These are phyloP conservation scores for Hirsutella minnesotensis DNA, from an alignment of 2,329 filamentous ascomycete species.

Conservation along the genomic window DNA sequence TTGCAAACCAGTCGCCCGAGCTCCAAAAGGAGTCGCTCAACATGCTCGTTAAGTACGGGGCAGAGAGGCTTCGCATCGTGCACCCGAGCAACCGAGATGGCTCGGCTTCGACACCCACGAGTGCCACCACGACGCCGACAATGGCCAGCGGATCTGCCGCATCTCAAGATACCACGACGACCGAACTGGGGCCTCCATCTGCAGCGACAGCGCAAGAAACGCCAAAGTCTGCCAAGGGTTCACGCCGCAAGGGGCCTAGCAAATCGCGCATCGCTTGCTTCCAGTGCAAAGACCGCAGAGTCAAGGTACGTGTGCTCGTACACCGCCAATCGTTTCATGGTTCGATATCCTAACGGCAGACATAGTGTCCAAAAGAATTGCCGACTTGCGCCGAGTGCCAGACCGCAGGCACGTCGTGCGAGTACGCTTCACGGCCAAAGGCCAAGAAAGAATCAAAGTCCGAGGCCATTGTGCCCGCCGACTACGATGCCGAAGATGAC, in stretches of 20 bases:
- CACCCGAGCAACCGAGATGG: constrained; percentile 32
- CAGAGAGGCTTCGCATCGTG: constrained; percentile 44
- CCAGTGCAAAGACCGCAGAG: constrained; percentile 21
- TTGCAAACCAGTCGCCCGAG: constrained; percentile 45
- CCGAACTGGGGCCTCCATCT: constrained; percentile 17
- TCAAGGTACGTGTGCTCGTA: constrained; percentile 21
- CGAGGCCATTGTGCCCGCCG: constrained; percentile 6
- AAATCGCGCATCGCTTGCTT: constrained; percentile 23
- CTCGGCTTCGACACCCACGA: constrained; percentile 14
- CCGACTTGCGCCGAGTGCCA: constrained; percentile 28
- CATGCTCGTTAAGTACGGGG: constrained; percentile 46
- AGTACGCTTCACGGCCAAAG: constrained; percentile 23
- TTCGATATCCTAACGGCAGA: constrained; percentile 7
- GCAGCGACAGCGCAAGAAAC: constrained; percentile 6
- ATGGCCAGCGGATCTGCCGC: constrained; percentile 10
- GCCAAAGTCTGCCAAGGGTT: constrained; percentile 1
- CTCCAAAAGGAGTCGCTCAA: constrained; percentile 41
- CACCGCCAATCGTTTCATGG: too few species aligned
- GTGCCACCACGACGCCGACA: constrained; percentile 12
- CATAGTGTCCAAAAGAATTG: constrained; percentile 27
- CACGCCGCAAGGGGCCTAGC: constrained; percentile 11
- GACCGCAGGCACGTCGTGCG: constrained; percentile 18
- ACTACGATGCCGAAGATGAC: constrained; percentile 9
- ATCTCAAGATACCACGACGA: constrained; percentile 17
- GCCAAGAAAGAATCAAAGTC: constrained; percentile 13